Percentiles rank a stretch among this genome's conserved stretches.
Conservation (phyloP, 2,329 filamentous ascomycete genomes). For the Byssothecium circinans region DNA sequence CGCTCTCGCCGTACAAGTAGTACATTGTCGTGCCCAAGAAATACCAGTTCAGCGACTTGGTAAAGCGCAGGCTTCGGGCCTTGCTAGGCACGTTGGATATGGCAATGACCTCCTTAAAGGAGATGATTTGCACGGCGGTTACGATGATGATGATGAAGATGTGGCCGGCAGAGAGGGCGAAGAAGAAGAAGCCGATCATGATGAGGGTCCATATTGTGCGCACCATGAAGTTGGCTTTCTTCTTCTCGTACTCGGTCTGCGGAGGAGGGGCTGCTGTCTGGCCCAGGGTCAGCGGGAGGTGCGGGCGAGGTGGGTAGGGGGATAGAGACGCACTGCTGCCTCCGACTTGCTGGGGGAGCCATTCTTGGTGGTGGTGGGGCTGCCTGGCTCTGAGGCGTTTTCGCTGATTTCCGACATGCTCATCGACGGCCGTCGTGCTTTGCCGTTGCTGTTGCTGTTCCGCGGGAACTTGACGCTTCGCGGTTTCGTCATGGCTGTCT, state of each 20-base stretch:
- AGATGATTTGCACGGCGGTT: constrained; percentile 91
- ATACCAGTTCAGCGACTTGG: constrained; percentile 98
- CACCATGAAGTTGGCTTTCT: constrained; percentile 96
- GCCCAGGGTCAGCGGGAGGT: constrained; percentile 20
- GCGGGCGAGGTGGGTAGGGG: constrained; percentile 3
- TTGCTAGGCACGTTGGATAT: constrained; percentile 93
- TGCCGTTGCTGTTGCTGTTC: constrained; percentile 53
- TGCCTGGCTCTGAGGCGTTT: constrained; percentile 55
- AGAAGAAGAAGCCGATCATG: constrained; percentile 95
- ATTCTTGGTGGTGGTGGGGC: constrained; percentile 51
- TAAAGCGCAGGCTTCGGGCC: constrained; percentile 86
- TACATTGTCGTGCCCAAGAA: constrained; percentile 99
- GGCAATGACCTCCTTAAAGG: constrained; percentile 98
- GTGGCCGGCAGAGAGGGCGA: constrained; percentile 89
- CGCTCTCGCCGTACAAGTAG: constrained; percentile 96
- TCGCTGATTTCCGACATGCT: constrained; percentile 74
- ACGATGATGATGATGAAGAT: constrained; percentile 95
- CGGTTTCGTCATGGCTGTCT: constrained; percentile 40
- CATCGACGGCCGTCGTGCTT: constrained; percentile 62
- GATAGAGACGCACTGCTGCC: constrained; percentile 8
- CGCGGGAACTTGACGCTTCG: constrained; percentile 62
- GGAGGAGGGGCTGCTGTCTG: constrained; percentile 41
- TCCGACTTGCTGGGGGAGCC: constrained; percentile 31
- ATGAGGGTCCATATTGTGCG: constrained; percentile 96
- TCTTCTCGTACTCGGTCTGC: constrained; percentile 88